Conservation (phyloP, 495 filamentous ascomycete species). For the Saxophila tyrrhenica region DNA sequence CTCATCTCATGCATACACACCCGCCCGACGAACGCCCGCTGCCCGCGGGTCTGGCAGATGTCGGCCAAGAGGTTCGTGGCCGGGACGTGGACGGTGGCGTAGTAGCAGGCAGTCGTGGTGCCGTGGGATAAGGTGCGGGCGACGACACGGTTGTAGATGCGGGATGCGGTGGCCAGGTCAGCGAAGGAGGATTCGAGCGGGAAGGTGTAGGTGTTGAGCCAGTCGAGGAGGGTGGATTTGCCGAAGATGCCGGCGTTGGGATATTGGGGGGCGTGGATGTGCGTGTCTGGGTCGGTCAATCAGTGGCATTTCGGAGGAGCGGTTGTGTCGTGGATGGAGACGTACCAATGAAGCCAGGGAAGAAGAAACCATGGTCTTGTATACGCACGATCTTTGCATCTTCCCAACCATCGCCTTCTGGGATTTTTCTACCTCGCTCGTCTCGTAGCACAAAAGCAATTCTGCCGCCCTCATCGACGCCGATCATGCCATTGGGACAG, state of each 20-base stretch:
- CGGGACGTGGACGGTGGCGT: slow-evolving; percentile 70
- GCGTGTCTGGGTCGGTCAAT: slow-evolving; percentile 50
- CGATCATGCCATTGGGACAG: slow-evolving; percentile 49
- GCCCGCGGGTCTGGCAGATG: slow-evolving; percentile 62
- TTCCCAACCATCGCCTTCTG: slow-evolving; percentile 38
- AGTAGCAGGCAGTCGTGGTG: slow-evolving; percentile 86
- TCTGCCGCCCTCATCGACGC: slow-evolving; percentile 52
- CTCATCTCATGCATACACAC: slow-evolving; percentile 79
- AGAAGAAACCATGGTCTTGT: slow-evolving; percentile 55
- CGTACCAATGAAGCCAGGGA: slow-evolving; percentile 83
- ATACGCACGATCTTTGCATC: slow-evolving; percentile 29
- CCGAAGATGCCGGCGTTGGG: slow-evolving; percentile 89
- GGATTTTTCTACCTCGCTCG: slow-evolving; percentile 28
- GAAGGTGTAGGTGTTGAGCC: slow-evolving; percentile 93
- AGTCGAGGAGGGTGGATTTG: slow-evolving; percentile 75
- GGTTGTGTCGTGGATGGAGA: not conserved
- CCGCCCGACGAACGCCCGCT: slow-evolving; percentile 81
- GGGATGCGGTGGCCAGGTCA: slow-evolving; percentile 37
- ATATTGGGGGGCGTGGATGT: slow-evolving; percentile 89
- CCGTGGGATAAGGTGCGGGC: slow-evolving; percentile 72
- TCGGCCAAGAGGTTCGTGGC: slow-evolving; percentile 81
- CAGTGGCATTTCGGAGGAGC: not conserved
- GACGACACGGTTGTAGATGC: slow-evolving; percentile 64
- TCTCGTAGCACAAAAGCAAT: slow-evolving; percentile 47
- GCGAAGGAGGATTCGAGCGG: slow-evolving; percentile 69